Evolutionary conservation across 2,329 filamentous ascomycete species (phyloP).

Genomic region (Thielaviopsis musarum): DNA sequence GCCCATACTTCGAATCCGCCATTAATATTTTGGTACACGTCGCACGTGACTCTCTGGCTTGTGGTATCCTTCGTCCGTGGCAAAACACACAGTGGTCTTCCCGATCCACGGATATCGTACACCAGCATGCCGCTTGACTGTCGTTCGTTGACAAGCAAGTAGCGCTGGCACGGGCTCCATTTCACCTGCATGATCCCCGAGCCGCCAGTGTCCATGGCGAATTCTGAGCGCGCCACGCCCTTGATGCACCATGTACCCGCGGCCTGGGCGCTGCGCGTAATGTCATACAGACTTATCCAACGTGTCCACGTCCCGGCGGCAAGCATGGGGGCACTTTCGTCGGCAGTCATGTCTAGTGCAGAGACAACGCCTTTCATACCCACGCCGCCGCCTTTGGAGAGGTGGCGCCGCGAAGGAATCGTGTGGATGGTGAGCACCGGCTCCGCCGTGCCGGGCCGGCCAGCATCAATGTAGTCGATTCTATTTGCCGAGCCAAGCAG

Average conservation of each 20-base stretch:
- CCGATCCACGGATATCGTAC: slow-evolving; percentile 45
- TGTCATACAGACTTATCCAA: slow-evolving; percentile 45
- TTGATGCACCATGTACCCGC: slow-evolving; percentile 44
- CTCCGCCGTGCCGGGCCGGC: slow-evolving; percentile 31
- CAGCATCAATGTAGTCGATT: slow-evolving; percentile 42
- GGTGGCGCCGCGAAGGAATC: slow-evolving; percentile 41
- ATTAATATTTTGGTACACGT: slow-evolving; percentile 31
- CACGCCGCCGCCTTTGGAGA: slow-evolving; percentile 42
- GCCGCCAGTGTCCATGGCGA: slow-evolving; percentile 31
- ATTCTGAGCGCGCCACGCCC: slow-evolving; percentile 29
- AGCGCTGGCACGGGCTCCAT: slow-evolving; percentile 48
- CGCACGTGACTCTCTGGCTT: slow-evolving; percentile 34
- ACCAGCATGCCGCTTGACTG: slow-evolving; percentile 37
- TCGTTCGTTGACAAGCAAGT: slow-evolving; percentile 45
- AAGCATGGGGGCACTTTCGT: slow-evolving; percentile 24
- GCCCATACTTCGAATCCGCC: slow-evolving; percentile 43
- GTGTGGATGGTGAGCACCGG: slow-evolving; percentile 39
- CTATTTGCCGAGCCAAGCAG: slow-evolving; percentile 42
- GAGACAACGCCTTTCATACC: slow-evolving; percentile 46
- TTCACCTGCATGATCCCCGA: slow-evolving; percentile 43
- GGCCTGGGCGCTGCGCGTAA: slow-evolving; percentile 34
- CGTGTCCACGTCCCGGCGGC: slow-evolving; percentile 49
- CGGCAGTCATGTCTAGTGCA: slow-evolving; percentile 32
- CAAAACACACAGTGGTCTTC: slow-evolving; percentile 33
- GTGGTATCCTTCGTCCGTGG: slow-evolving; percentile 2